phyloP scores from a whole-genome alignment of 495 filamentous ascomycete genomes.

The Choiromyces venosus region DNA sequence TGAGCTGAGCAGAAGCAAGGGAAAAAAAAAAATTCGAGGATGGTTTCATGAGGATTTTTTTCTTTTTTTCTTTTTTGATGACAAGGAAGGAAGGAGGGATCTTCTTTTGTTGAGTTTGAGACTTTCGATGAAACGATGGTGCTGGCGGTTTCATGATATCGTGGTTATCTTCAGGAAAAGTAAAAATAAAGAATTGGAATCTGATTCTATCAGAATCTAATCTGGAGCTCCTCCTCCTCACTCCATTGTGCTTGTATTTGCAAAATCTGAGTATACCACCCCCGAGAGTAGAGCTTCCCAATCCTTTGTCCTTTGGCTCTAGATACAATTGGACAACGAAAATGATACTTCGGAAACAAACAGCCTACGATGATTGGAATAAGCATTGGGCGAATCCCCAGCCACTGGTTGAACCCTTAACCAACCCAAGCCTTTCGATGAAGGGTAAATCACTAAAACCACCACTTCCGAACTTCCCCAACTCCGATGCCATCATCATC shows the following conservation, averaged over 20 bases:
- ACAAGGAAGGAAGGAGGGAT: neutral
- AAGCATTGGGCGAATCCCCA: neutral
- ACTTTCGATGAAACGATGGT: neutral
- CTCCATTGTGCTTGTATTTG: neutral
- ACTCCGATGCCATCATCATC: neutral
- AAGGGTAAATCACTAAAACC: constrained; percentile 1
- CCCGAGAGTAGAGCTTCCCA: neutral
- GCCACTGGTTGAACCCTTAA: neutral
- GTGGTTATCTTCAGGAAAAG: neutral
- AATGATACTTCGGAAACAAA: neutral
- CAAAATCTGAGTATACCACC: neutral
- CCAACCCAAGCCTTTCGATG: constrained; percentile 3
- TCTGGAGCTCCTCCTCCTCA: neutral
- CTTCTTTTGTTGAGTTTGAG: neutral
- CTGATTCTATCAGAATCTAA: neutral
- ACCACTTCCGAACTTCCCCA: neutral
- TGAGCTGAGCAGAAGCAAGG: neutral
- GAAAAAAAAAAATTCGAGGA: neutral
- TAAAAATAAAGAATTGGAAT: neutral
- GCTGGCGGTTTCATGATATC: neutral
- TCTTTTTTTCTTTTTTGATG: neutral
- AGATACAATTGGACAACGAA: neutral
- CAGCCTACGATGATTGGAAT: neutral
- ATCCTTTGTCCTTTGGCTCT: neutral
- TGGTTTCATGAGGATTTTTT: neutral